Evolutionary conservation across 257 asterid species (phyloP).

Genomic region (Echium plantagineum): DNA sequence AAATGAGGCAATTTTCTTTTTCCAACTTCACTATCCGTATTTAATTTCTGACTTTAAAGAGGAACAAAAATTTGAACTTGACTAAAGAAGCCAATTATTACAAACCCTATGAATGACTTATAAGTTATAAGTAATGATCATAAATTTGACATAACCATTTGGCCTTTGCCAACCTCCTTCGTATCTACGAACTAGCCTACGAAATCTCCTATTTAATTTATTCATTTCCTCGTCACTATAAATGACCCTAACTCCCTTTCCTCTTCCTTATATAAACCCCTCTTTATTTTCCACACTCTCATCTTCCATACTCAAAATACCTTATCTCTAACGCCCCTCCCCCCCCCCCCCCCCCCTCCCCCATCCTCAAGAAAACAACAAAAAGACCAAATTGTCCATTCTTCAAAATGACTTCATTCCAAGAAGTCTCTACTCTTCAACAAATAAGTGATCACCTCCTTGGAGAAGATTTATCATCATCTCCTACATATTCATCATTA

Average conservation of each 20-base stretch:
- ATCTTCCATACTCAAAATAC: constrained; percentile 2
- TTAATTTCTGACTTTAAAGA: too few species aligned
- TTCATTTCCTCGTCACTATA: neutral
- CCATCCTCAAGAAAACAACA: neutral
- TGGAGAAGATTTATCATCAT: neutral
- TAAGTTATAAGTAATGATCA: neutral
- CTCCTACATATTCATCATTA: neutral
- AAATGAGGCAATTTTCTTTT: too few species aligned
- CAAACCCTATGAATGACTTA: too few species aligned
- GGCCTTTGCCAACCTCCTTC: neutral
- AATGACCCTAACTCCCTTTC: neutral
- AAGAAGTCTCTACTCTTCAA: neutral
- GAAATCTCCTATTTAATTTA: constrained; percentile 2
- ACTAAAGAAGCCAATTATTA: too few species aligned
- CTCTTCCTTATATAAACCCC: neutral
- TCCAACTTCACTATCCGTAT: too few species aligned
- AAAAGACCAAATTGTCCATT: neutral
- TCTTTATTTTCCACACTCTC: neutral
- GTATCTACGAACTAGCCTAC: neutral
- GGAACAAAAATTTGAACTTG: too few species aligned
- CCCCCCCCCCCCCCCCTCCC: too few species aligned
- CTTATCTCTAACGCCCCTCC: neutral
- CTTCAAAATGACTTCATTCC: neutral
- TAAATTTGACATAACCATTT: neutral
- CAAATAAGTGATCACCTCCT: neutral